Evolutionary conservation across 2,329 filamentous ascomycete genomes (phyloP), one percentile per base, ranked within the genome.

Genomic region (Arthrobotrys sinensis): DNA sequence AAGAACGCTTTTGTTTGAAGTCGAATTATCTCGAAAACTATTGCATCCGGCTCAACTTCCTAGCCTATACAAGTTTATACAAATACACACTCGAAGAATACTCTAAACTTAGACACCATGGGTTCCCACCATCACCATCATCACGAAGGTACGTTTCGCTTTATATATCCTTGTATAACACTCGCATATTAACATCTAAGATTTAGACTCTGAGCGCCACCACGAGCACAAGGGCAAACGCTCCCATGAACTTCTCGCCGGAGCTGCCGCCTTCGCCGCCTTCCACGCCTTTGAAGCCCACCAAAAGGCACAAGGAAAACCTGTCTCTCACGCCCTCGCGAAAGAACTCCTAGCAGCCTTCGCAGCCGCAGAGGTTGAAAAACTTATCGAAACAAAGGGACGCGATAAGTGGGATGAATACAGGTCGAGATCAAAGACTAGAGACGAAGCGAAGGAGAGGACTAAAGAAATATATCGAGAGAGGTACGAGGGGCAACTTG

Each of bases 271-370:
- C 79, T 95, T 95, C 83, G 91, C 89, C 80, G 93, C 90, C 82
- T 92, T 95, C 88, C 93, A 93, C 87, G 86, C 90, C 21, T 94
- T 90, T 82, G 92, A 94, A 85, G 90, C 94, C 84, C 87, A 89
- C 82, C 91, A 94, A 86, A 90, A 91, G 82, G 86, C 85, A 71
- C 87, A 92, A 83, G 92, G 91, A 85, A 90, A 93, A 86, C 83
- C 88, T 5, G 90, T 94, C 81, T 88, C 87, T 80, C 92, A 95
- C 86, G 86, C 85, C 48, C 91, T 93, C 82, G 93, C 93, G 83
- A 95, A 95, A 87, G 92, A 94, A 86, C 84, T 92, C 52, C 85
- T 95, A 36, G 91, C 88, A 14, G 92, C 90, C 76, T 86, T 94
- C 70, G 92, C 91, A 32, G 92, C 89, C 57, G 91, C 89, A 79